Evolutionary conservation across 2,329 filamentous ascomycete genomes (phyloP), one percentile per base, ranked within the genome.

Genomic region (Ilyonectria robusta): DNA sequence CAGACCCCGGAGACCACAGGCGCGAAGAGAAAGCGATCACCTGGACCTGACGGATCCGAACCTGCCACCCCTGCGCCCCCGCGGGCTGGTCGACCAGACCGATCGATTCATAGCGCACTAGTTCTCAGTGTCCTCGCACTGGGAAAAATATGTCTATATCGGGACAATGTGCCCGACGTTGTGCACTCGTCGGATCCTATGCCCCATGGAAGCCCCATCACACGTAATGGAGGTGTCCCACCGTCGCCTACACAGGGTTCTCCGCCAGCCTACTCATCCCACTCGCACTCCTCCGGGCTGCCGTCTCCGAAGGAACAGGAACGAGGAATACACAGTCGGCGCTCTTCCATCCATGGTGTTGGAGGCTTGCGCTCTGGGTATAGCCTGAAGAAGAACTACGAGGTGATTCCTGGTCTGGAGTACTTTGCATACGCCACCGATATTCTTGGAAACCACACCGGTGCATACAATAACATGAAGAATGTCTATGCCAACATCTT

Each of bases 341-440:
- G 87, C 62, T 82, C 84, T 4, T 90, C 88, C 0, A 77, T 87
- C 48, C 85, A 90, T 74, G 84, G 80, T 2, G 67, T 72, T 2
- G 72, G 70, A 17, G 70, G 68, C 13, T 62, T 71, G 48, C 77
- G 79, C 21, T 61, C 70, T 10, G 78, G 78, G 4, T 76, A 73
- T 13, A 77, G 72, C 21, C 60, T 81, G 33, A 82, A 82, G 69
- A 82, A 82, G 72, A 97, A 97, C 76, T 86, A 96, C 57, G 94
- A 98, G 75, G 87, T 93, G 7, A 93, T 98, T 67, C 95, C 96
- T 0, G 96, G 96, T 0, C 84, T 98, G 65, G 92, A 94, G 33
- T 98, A 98, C 78, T 98, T 95, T 78, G 93, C 93, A 1, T 91
- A 93, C 68, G 95, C 94, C 2, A 92, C 92, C 1, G 92, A 96